Evolutionary conservation across 148 eudicot species (phyloP).

Genomic region (Rhododendron mucronatum): DNA sequence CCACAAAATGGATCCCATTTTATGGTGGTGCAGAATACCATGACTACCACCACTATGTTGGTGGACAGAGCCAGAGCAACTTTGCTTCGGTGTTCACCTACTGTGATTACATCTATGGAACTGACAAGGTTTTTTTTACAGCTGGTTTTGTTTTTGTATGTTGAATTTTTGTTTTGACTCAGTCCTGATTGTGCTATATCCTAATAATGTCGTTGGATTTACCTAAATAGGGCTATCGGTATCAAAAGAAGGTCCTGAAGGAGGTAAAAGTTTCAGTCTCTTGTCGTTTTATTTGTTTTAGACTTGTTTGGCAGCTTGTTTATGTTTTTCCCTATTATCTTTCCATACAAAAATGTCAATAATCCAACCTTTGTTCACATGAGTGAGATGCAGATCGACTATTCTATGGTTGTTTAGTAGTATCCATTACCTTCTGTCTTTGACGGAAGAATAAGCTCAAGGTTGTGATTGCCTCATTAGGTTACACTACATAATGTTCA

Average conservation of each 20-base stretch:
- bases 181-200: slow-evolving; percentile 19
- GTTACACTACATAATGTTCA: background rate
- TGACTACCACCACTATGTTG: slow-evolving; percentile 98
- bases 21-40: slow-evolving; percentile 96
- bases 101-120: slow-evolving; percentile 96
- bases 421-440: background rate
- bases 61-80: slow-evolving; percentile 96
- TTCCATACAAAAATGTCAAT: background rate
- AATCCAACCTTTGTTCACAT: background rate
- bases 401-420: background rate
- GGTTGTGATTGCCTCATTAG: background rate
- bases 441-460: background rate
- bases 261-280: slow-evolving; percentile 49
- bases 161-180: slow-evolving; percentile 5
- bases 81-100: slow-evolving; percentile 96
- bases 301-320: background rate
- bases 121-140: slow-evolving; percentile 69
- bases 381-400: background rate
- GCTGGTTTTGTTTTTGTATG: slow-evolving; percentile 7
- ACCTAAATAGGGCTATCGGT: slow-evolving; percentile 73
- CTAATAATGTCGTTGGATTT: slow-evolving; percentile 12
- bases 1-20: slow-evolving; percentile 83
- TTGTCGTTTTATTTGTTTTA: background rate
- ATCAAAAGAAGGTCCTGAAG: slow-evolving; percentile 74
- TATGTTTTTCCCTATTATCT: background rate